Evolutionary conservation across 2,329 filamentous ascomycete genomes (phyloP).

Genomic region (Talaromyces rugulosus): DNA sequence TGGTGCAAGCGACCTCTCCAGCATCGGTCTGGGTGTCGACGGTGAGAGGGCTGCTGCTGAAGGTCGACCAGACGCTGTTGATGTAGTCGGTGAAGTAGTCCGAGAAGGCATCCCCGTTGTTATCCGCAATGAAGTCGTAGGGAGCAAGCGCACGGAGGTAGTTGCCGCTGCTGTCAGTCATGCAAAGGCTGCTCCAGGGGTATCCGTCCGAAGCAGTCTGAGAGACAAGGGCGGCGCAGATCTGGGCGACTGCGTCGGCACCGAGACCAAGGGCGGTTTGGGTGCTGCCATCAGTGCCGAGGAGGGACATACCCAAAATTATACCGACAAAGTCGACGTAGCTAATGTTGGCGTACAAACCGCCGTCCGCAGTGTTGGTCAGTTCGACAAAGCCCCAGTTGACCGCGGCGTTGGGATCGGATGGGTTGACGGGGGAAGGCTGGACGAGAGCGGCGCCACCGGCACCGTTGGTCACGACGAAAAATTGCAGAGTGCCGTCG

Average conservation of each 20-base stretch:
- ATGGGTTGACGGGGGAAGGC: conserved; percentile 43
- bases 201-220: conserved; percentile 46
- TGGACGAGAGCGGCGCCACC: conserved; percentile 40
- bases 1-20: conserved; percentile 46
- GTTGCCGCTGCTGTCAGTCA: conserved; percentile 32
- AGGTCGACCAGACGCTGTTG: conserved; percentile 50
- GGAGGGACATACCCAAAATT: conserved; percentile 51
- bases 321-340: conserved; percentile 52
- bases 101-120: conserved; percentile 44
- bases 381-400: conserved; percentile 52
- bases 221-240: conserved; percentile 43
- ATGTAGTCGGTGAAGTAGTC: conserved; percentile 52
- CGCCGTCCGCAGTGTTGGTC: conserved; percentile 37
- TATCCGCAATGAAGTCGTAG: conserved; percentile 44
- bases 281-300: conserved; percentile 41
- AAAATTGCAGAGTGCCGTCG: conserved; percentile 42
- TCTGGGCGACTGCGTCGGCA: conserved; percentile 41
- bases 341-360: conserved; percentile 47
- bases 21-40: conserved; percentile 55
- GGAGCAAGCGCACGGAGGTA: conserved; percentile 53
- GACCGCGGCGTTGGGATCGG: conserved; percentile 40
- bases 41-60: conserved; percentile 41
- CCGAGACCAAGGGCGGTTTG: conserved; percentile 50
- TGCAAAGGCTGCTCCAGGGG: conserved; percentile 51
- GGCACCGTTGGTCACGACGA: conserved; percentile 33